Evolutionary conservation across 2,329 filamentous ascomycete genomes (phyloP), one percentile per base, ranked within the genome.

Genomic region (Exophiala sp.): DNA sequence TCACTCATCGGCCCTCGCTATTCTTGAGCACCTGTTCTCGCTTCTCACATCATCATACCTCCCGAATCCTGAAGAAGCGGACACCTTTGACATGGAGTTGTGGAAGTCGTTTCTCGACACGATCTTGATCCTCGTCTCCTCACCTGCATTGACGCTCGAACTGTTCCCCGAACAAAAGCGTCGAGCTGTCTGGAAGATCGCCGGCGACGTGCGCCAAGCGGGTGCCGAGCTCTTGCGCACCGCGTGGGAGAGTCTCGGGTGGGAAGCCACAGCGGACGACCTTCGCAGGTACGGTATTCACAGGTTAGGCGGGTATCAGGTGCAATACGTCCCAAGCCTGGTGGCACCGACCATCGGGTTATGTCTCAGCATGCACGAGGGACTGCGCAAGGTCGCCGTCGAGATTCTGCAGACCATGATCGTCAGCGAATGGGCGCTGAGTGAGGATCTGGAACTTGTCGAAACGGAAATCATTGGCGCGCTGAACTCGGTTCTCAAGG

Each of bases 381-480:
- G 90, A 2, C 73, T 98, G 49, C 81, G 93, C 53, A 82, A 81
- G 56, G 93, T 95, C 67, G 93, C 91, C 0, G 89, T 96, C 23
- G 87, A 95, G 65, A 86, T 98, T 16, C 70, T 98, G 55, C 89
- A 95, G 66, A 95, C 89, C 2, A 98, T 98, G 93, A 95, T 98
- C 62, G 83, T 97, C 59, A 95, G 90, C 69, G 93, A 98, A 68
- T 98, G 93, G 93, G 90, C 89, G 13, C 70, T 98, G 57, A 96
- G 89, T 64, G 87, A 95, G 65, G 91, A 97, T 65, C 72, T 98
- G 41, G 85, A 85, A 2, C 82, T 93, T 41, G 86, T 98, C 44
- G 90, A 97, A 68, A 93, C 89, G 1, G 93, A 96, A 68, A 90
- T 97, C 74, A 95, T 98, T 60, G 91, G 96, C 62, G 94, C 87